Conservation (phyloP, 1,284 basidiomycete genomes). For the Hemileia vastatrix region DNA sequence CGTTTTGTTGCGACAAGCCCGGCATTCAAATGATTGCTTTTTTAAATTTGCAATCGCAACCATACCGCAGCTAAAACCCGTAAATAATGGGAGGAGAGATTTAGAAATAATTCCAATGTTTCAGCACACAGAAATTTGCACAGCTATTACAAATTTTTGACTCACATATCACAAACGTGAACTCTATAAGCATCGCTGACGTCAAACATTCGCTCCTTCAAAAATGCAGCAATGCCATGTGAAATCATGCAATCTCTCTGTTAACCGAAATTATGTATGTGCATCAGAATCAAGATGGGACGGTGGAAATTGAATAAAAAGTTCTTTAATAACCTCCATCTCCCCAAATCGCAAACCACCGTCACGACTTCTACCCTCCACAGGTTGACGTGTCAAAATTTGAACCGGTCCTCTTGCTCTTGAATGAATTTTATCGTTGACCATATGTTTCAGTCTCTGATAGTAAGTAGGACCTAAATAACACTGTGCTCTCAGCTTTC, state of each 20-base stretch:
- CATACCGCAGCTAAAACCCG: slow-evolving; percentile 64
- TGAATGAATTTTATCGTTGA: slow-evolving; percentile 99
- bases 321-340: slow-evolving; percentile 62
- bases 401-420: slow-evolving; percentile 94
- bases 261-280: not conserved
- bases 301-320: not conserved
- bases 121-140: slow-evolving; percentile 10
- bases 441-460: slow-evolving; percentile 99
- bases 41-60: slow-evolving; percentile 85
- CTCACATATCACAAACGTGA: slow-evolving; percentile 90
- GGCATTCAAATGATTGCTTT: slow-evolving; percentile 56
- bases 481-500: slow-evolving; percentile 92
- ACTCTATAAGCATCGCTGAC: slow-evolving; percentile 83
- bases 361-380: slow-evolving; percentile 97
- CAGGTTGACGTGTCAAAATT: slow-evolving; percentile 93
- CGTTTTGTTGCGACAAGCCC: slow-evolving; percentile 90
- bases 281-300: not conserved
- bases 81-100: not conserved
- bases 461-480: slow-evolving; percentile 99
- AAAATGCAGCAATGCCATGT: slow-evolving; percentile 94
- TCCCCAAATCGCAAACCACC: slow-evolving; percentile 99
- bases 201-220: slow-evolving; percentile 58
- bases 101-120: slow-evolving; percentile 15
- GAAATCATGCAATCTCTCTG: slow-evolving; percentile 98
- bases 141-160: slow-evolving; percentile 29